Evolutionary conservation across 352 stramenopile genomes (phyloP).

Genomic region (Globisporangium recalcitrans): DNA sequence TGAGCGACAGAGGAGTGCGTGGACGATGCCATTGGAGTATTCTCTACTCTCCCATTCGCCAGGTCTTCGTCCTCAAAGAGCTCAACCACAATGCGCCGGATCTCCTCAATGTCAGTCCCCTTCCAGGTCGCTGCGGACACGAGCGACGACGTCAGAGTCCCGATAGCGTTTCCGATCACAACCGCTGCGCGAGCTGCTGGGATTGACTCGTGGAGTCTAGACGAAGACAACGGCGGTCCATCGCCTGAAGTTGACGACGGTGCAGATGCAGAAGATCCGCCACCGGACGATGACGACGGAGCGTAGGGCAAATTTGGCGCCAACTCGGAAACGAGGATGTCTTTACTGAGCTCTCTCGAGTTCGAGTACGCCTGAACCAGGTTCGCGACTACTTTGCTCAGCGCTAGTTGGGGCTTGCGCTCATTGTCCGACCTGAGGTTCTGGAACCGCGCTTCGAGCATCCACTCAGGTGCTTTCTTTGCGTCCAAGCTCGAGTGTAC

Average conservation of each 20-base stretch:
- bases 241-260: conserved; percentile 12
- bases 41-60: conserved; percentile 7
- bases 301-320: conserved; percentile 38
- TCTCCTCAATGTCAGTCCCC: conserved; percentile 60
- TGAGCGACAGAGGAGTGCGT: conserved; percentile 23
- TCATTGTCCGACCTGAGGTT: conserved; percentile 35
- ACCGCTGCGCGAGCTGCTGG: conserved; percentile 67
- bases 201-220: conserved; percentile 41
- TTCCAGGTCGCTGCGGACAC: conserved; percentile 75
- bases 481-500: conserved; percentile 78
- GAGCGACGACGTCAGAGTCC: conserved; percentile 47
- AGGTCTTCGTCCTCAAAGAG: conserved; percentile 49
- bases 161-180: conserved; percentile 67
- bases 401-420: conserved; percentile 47
- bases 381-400: conserved; percentile 64
- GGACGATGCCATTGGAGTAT: neutral
- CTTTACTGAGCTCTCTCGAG: conserved; percentile 54
- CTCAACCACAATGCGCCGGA: conserved; percentile 42
- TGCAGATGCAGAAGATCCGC: conserved; percentile 1
- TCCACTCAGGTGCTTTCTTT: conserved; percentile 57
- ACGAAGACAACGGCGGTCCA: conserved; percentile 11
- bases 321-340: conserved; percentile 70
- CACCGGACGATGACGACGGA: conserved; percentile 8
- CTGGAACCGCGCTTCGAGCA: conserved; percentile 45
- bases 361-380: conserved; percentile 75